A percentile compares a stretch with the other conserved stretches of the same genome.
These are phyloP conservation scores for Dacryopinax primogenitus DNA, from an alignment of 768 basidiomycete genomes.

Conservation along the genomic window DNA sequence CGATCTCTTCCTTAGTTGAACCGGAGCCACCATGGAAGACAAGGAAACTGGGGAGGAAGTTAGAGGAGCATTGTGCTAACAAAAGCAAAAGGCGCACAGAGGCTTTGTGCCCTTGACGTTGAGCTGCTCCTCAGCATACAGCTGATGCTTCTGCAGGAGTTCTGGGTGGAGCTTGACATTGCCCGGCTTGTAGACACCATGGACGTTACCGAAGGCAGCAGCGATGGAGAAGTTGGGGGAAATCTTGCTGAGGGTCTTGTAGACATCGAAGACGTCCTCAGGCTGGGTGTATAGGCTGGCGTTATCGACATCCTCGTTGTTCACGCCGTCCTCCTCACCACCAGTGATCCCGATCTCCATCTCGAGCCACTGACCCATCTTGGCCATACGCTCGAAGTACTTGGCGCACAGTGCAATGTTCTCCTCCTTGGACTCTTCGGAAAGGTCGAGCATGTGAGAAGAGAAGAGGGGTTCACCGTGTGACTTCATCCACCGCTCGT, in stretches of 20 bases:
- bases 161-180: conserved; percentile 91
- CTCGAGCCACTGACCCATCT: conserved; percentile 90
- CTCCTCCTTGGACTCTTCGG: conserved; percentile 52
- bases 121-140: conserved; percentile 54
- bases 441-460: conserved; percentile 41
- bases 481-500: conserved; percentile 82
- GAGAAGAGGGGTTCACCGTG: conserved; percentile 62
- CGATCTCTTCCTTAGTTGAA: conserved; percentile 90
- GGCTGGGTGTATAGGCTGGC: conserved; percentile 91
- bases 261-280: conserved; percentile 85
- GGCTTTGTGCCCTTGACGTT: conserved; percentile 56
- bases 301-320: conserved; percentile 94
- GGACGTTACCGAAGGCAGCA: conserved; percentile 96
- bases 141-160: conserved; percentile 84
- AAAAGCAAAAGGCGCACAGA: conserved; percentile 37
- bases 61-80: neutral
- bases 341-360: conserved; percentile 99
- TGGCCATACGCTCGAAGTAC: conserved; percentile 93
- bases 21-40: conserved; percentile 99
- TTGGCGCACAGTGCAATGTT: conserved; percentile 88
- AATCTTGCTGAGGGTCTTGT: conserved; percentile 69
- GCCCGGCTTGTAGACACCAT: conserved; percentile 98
- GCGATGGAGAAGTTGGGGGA: conserved; percentile 94
- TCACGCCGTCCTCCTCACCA: conserved; percentile 98
- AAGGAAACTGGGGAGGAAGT: conserved; percentile 53